phyloP scores from a whole-genome alignment of 495 filamentous ascomycete genomes.

The Xylaria scruposa region DNA sequence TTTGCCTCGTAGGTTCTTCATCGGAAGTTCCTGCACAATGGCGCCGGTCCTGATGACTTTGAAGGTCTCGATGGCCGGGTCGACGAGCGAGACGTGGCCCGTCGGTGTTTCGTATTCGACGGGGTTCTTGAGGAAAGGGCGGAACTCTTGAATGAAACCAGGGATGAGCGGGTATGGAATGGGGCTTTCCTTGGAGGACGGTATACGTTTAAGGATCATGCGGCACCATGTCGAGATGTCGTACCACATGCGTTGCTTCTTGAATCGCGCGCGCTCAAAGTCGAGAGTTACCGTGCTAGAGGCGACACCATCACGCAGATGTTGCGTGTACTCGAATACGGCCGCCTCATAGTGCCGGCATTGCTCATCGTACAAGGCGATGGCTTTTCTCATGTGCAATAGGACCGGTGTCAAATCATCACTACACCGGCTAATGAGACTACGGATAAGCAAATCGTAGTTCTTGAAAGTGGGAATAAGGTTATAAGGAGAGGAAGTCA shows the following conservation, averaged over 20 bases:
- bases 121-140: conserved; percentile 50
- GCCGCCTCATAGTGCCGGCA: conserved; percentile 39
- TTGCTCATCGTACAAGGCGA: conserved; percentile 36
- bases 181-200: conserved; percentile 18
- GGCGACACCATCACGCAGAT: conserved; percentile 22
- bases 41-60: neutral
- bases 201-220: conserved; percentile 30
- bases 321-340: conserved; percentile 40
- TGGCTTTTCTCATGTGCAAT: conserved; percentile 35
- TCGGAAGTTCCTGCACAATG: conserved; percentile 24
- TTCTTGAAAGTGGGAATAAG: conserved; percentile 40
- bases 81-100: conserved; percentile 37
- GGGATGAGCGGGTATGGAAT: conserved; percentile 44
- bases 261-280: conserved; percentile 33
- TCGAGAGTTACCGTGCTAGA: conserved; percentile 14
- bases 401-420: conserved; percentile 29
- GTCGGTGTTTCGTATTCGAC: conserved; percentile 42
- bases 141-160: conserved; percentile 56
- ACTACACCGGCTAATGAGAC: conserved; percentile 31
- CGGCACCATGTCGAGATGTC: conserved; percentile 35
- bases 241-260: conserved; percentile 38
- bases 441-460: conserved; percentile 41
- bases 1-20: conserved; percentile 6
- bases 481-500: conserved; percentile 41
- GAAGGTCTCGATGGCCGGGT: conserved; percentile 26